phyloP scores from a whole-genome alignment of 2,329 filamentous ascomycete species.

The Beauveria asiatica region DNA sequence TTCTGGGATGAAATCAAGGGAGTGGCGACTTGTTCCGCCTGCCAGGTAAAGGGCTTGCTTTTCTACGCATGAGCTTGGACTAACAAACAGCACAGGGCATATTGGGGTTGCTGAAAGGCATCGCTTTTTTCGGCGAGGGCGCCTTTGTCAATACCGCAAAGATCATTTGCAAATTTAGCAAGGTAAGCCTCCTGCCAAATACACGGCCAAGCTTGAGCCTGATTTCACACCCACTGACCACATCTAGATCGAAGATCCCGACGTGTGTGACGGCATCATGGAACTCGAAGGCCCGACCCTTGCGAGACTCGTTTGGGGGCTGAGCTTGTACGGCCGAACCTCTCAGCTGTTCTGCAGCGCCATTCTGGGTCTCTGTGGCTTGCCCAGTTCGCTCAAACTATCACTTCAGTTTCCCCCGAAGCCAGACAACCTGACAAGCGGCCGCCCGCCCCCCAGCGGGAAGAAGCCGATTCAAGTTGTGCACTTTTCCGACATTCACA shows the following conservation, averaged over 20 bases:
- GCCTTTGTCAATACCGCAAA: constrained; percentile 27
- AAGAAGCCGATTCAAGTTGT: constrained; percentile 43
- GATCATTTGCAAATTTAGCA: constrained; percentile 25
- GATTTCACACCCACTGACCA: background rate
- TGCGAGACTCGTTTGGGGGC: constrained; percentile 37
- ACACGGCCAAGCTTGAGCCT: background rate
- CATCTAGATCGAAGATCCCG: constrained; percentile 38
- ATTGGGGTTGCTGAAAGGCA: constrained; percentile 30
- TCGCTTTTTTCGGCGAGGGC: constrained; percentile 34
- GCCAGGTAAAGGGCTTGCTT: constrained; percentile 16
- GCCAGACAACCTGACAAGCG: constrained; percentile 18
- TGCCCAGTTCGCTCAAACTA: constrained; percentile 35
- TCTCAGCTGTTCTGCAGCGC: constrained; percentile 43
- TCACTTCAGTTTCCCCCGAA: constrained; percentile 36
- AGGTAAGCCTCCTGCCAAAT: constrained; percentile 16
- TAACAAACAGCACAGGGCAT: constrained; percentile 13
- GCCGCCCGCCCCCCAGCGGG: constrained; percentile 33
- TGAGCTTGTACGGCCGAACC: constrained; percentile 39
- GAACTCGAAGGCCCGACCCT: constrained; percentile 44
- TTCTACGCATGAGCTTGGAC: background rate
- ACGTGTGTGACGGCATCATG: constrained; percentile 47
- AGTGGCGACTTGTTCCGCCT: constrained; percentile 18
- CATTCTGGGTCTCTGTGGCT: constrained; percentile 44
- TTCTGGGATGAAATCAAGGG: constrained; percentile 20
- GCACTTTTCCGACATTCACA: constrained; percentile 52